Conservation (phyloP, 2,329 filamentous ascomycete genomes). For the Penicillium sp. region DNA sequence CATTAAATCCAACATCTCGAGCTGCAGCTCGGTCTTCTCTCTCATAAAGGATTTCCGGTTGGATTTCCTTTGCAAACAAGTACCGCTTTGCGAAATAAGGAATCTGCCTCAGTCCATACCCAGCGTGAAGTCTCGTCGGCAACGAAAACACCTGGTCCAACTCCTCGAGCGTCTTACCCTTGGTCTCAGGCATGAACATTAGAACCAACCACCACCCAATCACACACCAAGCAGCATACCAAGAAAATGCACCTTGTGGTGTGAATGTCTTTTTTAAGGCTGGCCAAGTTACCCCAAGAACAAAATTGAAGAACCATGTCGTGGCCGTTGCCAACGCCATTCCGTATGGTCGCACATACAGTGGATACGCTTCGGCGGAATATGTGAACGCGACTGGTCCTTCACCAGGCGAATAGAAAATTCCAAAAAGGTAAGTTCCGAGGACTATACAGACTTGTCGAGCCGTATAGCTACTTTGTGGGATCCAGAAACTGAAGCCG, state of each 20-base stretch:
- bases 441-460: slow-evolving; percentile 45
- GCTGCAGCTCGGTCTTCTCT: slow-evolving; percentile 25
- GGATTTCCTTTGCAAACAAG: slow-evolving; percentile 42
- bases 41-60: slow-evolving; percentile 39
- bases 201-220: slow-evolving; percentile 50
- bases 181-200: slow-evolving; percentile 45
- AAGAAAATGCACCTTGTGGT: slow-evolving; percentile 55
- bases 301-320: slow-evolving; percentile 60
- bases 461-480: slow-evolving; percentile 36
- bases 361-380: slow-evolving; percentile 66
- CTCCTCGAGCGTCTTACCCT: slow-evolving; percentile 47
- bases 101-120: slow-evolving; percentile 42
- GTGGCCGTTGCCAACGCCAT: slow-evolving; percentile 67
- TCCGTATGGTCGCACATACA: slow-evolving; percentile 63
- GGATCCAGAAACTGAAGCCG: slow-evolving; percentile 56
- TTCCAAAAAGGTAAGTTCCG: slow-evolving; percentile 47
- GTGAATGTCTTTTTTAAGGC: slow-evolving; percentile 51
- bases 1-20: slow-evolving; percentile 29
- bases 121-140: slow-evolving; percentile 47
- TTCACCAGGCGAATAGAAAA: slow-evolving; percentile 58
- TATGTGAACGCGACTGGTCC: slow-evolving; percentile 68
- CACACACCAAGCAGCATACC: slow-evolving; percentile 47
- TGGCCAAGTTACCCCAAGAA: slow-evolving; percentile 56
- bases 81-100: slow-evolving; percentile 39
- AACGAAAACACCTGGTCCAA: slow-evolving; percentile 58